A percentile compares a stretch with the other conserved stretches of the same genome.
phyloP scores from a whole-genome alignment of 768 basidiomycete species.

The Gloeophyllum trabeum region DNA sequence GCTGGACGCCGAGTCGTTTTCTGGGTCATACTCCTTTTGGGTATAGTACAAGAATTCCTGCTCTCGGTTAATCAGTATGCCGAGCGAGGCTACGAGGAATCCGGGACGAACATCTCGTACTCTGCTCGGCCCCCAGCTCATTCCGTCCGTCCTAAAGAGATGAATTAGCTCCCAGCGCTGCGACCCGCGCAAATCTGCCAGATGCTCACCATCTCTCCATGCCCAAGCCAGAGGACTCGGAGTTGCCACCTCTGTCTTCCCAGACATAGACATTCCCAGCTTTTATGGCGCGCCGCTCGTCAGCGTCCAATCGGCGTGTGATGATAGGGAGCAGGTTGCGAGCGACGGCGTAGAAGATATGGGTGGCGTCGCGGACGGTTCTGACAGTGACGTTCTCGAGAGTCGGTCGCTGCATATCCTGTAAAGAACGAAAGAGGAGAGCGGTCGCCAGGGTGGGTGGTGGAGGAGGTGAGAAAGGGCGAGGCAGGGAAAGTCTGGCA shows the following conservation, averaged over 20 bases:
- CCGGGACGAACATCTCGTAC: constrained; percentile 33
- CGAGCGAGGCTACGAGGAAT: not conserved
- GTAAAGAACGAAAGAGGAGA: constrained; percentile 12
- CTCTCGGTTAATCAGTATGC: constrained; percentile 1
- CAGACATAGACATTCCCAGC: constrained; percentile 81
- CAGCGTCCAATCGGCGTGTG: constrained; percentile 71
- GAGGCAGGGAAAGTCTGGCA: not conserved
- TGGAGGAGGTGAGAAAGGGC: not conserved
- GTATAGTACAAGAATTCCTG: constrained; percentile 49
- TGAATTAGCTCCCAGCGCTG: constrained; percentile 28
- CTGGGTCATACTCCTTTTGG: constrained; percentile 29
- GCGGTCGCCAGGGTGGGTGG: constrained; percentile 1
- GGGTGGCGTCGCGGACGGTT: constrained; percentile 69
- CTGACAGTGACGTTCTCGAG: constrained; percentile 67
- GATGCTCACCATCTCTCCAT: constrained; percentile 68
- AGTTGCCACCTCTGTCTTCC: constrained; percentile 80
- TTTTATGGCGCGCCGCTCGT: constrained; percentile 56
- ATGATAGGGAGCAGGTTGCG: constrained; percentile 60
- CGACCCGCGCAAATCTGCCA: constrained; percentile 2
- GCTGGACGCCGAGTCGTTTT: not conserved
- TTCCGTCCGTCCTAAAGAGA: constrained; percentile 42
- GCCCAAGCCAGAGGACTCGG: constrained; percentile 71
- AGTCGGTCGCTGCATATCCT: constrained; percentile 63
- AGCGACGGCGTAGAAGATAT: constrained; percentile 73
- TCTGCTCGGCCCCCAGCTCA: constrained; percentile 80